phyloP scores from a whole-genome alignment of 2,329 filamentous ascomycete genomes.

The Fusarium nematophilum region DNA sequence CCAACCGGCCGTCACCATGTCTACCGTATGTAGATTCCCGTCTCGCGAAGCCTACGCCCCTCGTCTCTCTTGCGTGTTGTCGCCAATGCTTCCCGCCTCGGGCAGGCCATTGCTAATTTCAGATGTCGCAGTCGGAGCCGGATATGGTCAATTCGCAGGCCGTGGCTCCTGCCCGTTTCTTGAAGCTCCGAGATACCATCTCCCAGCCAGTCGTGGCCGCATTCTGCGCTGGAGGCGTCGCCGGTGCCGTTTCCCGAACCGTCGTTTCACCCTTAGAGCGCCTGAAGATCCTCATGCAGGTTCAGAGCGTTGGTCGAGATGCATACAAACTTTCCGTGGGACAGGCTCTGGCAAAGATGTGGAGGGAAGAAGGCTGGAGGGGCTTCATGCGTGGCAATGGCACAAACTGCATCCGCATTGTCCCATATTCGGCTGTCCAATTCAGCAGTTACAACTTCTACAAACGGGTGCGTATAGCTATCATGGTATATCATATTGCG shows the following conservation, averaged over 20 bases:
- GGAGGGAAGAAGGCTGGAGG: slow-evolving; percentile 94
- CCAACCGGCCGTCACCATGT: slow-evolving; percentile 39
- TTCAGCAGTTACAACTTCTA: slow-evolving; percentile 99
- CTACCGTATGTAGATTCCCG: slow-evolving; percentile 43
- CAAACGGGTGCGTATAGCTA: slow-evolving; percentile 74
- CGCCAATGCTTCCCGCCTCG: not conserved
- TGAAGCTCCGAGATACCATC: slow-evolving; percentile 62
- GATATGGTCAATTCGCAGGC: slow-evolving; percentile 43
- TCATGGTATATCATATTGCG: too few relatives aligned
- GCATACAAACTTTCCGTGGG: slow-evolving; percentile 94
- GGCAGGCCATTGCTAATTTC: slow-evolving; percentile 23
- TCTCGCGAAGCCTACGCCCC: not conserved
- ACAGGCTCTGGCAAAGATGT: slow-evolving; percentile 93
- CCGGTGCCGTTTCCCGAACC: slow-evolving; percentile 95
- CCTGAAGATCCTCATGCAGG: slow-evolving; percentile 96
- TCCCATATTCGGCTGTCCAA: slow-evolving; percentile 97
- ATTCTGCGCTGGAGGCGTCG: slow-evolving; percentile 93
- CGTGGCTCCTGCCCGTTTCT: slow-evolving; percentile 39
- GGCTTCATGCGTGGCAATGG: slow-evolving; percentile 99
- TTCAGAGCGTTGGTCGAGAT: slow-evolving; percentile 89
- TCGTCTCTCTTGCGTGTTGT: not conserved
- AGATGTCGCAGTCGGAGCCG: slow-evolving; percentile 40
- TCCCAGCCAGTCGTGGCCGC: slow-evolving; percentile 89
- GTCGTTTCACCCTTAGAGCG: slow-evolving; percentile 96
- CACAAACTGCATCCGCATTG: slow-evolving; percentile 97